Base-by-base conservation (phyloP, 345 rosid genomes). In the Hypericum androsaemum region DNA sequence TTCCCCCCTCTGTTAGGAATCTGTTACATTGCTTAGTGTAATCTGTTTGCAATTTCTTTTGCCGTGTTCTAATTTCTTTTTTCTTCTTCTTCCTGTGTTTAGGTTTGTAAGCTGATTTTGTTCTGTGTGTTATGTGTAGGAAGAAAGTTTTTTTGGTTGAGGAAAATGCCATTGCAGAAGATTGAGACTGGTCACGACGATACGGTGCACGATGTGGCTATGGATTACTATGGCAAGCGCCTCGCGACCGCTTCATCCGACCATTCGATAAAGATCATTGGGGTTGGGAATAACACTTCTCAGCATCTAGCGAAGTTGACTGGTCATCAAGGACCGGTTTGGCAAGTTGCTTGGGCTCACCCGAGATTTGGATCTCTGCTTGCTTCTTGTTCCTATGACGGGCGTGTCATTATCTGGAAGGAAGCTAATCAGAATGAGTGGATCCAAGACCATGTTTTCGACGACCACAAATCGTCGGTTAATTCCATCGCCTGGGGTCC, bases 361-460 rank as follows among this genome's bases (percentile, higher is more conserved):
- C 47, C 47, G 14, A 43, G 10, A 43, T 43, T 43, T 5, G 47
- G 47, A 3, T 43, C 47, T 7, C 14, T 43, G 6, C 47, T 43
- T 12, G 47, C 47, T 43, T 43, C 47, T 0, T 43, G 47, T 43
- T 43, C 47, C 10, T 43, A 43, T n/a, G 47, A 43, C 14, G 47
- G 47, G 13, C 47, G 47, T 5, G 47, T 43, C 13, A 43, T 43
- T 43, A 12, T 43, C 12, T 43, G 47, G 47, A 43, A 43, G 47
- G 47, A 43, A 15, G 47, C 14, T 43, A 43, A 43, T 43, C 47
- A 43, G 47, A 43, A 43, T 43, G 47, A 43, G 47, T 43, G 47
- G 47, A 12, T 15, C 6, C 47, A 43, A 43, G 47, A n/a, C 13
- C 47, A 43, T 43, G 47, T 43, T 1, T 43, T 43, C 10, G 47